phyloP scores from a whole-genome alignment of 1,284 basidiomycete species.

The Ceratobasidium sp. region DNA sequence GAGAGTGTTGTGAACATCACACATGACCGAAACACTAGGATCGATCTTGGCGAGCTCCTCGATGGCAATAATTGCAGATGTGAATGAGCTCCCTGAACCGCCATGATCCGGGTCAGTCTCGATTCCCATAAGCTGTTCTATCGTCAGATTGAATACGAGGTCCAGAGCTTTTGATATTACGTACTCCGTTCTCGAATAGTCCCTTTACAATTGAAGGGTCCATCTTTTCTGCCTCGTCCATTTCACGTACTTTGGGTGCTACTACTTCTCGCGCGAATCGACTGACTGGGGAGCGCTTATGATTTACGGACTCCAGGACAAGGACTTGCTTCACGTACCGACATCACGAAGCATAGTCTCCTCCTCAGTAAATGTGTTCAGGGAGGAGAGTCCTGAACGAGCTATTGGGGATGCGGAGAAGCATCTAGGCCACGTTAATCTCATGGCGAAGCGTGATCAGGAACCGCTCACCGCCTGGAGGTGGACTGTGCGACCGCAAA shows the following conservation, averaged over 20 bases:
- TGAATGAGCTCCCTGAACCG: conserved; percentile 92
- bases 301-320: background rate
- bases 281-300: conserved; percentile 61
- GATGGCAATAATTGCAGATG: conserved; percentile 93
- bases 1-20: conserved; percentile 98
- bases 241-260: conserved; percentile 88
- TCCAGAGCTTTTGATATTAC: conserved; percentile 46
- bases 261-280: conserved; percentile 91
- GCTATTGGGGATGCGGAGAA: conserved; percentile 16
- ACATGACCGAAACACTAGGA: conserved; percentile 94
- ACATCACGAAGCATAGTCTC: conserved; percentile 89
- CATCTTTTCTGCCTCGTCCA: conserved; percentile 99
- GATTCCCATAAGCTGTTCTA: conserved; percentile 88
- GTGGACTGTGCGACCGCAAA: background rate
- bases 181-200: conserved; percentile 93
- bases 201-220: conserved; percentile 87
- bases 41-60: conserved; percentile 97
- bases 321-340: conserved; percentile 56
- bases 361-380: conserved; percentile 87
- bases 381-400: conserved; percentile 56
- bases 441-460: background rate
- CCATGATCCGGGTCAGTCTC: conserved; percentile 86
- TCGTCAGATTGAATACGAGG: background rate
- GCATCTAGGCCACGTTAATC: conserved; percentile 16
- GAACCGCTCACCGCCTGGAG: background rate